These are phyloP conservation scores for Chaetomidium leptoderma DNA, from an alignment of 495 filamentous ascomycete species.

Conservation along the genomic window DNA sequence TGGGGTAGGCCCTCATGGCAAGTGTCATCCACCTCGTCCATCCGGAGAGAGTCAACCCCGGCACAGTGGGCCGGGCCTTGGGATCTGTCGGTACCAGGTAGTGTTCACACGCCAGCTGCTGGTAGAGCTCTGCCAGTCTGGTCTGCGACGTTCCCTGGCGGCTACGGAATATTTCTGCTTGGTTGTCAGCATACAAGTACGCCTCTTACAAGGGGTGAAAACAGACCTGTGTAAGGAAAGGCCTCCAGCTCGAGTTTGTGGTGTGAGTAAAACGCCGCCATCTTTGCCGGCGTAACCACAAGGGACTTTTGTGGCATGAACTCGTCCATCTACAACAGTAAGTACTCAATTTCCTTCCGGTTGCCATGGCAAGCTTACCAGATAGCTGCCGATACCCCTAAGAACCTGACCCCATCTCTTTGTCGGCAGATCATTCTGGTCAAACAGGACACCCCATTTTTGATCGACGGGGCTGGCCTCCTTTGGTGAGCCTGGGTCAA, in stretches of 20 bases:
- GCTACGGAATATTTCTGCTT: slow-evolving; percentile 14
- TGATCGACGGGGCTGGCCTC: slow-evolving; percentile 36
- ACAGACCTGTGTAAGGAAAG: slow-evolving; percentile 37
- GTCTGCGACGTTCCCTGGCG: slow-evolving; percentile 31
- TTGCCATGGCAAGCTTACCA: slow-evolving; percentile 50
- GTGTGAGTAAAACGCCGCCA: slow-evolving; percentile 71
- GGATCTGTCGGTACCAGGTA: slow-evolving; percentile 67
- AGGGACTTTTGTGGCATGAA: slow-evolving; percentile 67
- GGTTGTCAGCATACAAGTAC: not conserved
- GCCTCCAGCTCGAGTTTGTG: slow-evolving; percentile 59
- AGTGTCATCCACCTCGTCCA: slow-evolving; percentile 75
- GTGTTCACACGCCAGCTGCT: slow-evolving; percentile 72
- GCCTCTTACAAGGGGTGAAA: not conserved
- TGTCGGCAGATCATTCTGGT: slow-evolving; percentile 62
- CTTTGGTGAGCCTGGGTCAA: slow-evolving; percentile 9
- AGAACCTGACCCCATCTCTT: slow-evolving; percentile 66
- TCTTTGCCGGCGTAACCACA: slow-evolving; percentile 77
- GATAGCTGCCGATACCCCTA: slow-evolving; percentile 69
- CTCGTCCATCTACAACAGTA: slow-evolving; percentile 60
- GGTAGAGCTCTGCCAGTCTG: slow-evolving; percentile 61
- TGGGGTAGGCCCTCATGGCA: slow-evolving; percentile 71
- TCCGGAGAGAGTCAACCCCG: slow-evolving; percentile 72
- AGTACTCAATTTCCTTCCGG: not conserved
- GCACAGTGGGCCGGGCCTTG: slow-evolving; percentile 60
- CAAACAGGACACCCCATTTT: slow-evolving; percentile 76